These are phyloP conservation scores for Geranium brycei DNA, from an alignment of 345 rosid genomes.

Conservation along the genomic window DNA sequence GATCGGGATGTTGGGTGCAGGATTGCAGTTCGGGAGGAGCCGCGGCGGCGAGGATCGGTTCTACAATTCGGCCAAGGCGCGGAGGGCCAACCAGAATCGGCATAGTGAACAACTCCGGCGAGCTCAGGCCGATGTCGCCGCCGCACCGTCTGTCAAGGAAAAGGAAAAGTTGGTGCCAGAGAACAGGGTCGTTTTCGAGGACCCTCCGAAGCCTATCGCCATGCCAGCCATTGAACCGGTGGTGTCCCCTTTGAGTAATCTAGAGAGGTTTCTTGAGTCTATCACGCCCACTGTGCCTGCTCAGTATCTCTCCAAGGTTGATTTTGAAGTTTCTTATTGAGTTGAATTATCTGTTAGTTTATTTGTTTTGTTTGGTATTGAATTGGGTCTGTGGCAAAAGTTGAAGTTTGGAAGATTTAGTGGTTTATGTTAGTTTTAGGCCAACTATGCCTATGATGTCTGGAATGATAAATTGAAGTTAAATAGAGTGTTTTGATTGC, in stretches of 20 bases:
- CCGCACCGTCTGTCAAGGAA: constrained; percentile 15
- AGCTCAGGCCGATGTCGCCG: constrained; percentile 11
- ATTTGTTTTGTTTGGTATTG: constrained; percentile 2
- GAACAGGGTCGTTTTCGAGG: constrained; percentile 7
- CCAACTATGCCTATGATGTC: neutral
- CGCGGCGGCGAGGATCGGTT: constrained; percentile 29
- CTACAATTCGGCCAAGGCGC: constrained; percentile 25
- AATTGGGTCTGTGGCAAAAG: too few relatives aligned
- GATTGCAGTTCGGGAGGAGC: constrained; percentile 18
- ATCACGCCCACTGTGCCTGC: constrained; percentile 30
- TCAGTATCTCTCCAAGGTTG: constrained; percentile 26
- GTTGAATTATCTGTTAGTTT: neutral
- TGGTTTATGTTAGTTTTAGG: neutral
- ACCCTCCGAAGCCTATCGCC: constrained; percentile 5
- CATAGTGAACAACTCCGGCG: constrained; percentile 11
- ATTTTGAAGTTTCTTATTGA: neutral
- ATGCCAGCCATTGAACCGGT: constrained; percentile 19
- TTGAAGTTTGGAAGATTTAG: neutral
- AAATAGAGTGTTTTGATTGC: neutral
- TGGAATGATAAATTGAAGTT: neutral
- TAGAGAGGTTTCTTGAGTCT: constrained; percentile 28
- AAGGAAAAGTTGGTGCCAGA: constrained; percentile 17
- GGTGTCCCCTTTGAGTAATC: constrained; percentile 18
- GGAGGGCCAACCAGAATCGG: constrained; percentile 20
- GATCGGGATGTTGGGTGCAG: constrained; percentile 20